Conservation (phyloP, 192 early-diverging fungal genomes). For the Rhizoclosmatium globosum region DNA sequence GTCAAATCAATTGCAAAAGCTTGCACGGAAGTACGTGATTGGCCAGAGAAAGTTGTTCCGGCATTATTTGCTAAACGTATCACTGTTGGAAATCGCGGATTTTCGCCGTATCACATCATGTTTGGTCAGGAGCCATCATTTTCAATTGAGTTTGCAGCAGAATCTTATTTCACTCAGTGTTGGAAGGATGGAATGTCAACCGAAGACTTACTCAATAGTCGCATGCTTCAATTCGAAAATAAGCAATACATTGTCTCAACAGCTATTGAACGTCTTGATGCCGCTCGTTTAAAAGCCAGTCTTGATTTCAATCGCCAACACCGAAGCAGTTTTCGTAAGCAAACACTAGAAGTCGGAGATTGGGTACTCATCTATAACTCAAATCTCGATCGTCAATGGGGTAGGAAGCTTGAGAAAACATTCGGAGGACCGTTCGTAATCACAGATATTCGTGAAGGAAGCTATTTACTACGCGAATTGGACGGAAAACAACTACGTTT, state of each 20-base stretch:
- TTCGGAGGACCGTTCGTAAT: background rate
- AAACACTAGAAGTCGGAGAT: background rate
- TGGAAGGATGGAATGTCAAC: background rate
- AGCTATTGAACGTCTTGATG: background rate
- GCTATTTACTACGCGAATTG: background rate
- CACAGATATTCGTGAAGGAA: background rate
- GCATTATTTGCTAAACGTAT: background rate
- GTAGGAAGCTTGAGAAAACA: background rate
- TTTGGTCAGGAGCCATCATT: background rate
- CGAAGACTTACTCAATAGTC: background rate
- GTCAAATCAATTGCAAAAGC: background rate
- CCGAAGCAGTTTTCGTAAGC: background rate
- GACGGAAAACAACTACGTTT: background rate
- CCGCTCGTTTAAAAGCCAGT: background rate
- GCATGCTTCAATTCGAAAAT: background rate
- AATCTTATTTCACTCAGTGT: background rate
- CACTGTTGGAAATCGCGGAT: background rate
- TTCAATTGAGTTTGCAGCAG: background rate
- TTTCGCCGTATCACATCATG: background rate
- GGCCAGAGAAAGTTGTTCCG: background rate
- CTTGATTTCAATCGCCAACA: background rate
- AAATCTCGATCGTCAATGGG: background rate
- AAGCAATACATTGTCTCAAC: background rate
- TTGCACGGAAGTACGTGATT: background rate
- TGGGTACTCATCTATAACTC: background rate